Conservation (phyloP, 176 grass and related monocot genomes). For the Miscanthus lutarioriparius region DNA sequence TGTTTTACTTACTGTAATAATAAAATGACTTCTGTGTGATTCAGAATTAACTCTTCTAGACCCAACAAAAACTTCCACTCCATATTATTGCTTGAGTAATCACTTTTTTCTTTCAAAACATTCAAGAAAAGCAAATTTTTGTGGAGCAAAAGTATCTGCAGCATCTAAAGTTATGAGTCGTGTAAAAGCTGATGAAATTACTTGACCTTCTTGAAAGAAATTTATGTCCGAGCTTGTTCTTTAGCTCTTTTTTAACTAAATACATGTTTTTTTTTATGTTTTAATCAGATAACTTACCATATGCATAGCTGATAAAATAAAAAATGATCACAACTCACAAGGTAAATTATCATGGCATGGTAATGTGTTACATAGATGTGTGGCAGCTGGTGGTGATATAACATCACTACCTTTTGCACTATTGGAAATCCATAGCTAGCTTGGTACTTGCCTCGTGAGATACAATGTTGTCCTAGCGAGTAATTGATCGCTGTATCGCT, state of each 20-base stretch:
- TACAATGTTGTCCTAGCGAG: conserved; percentile 1
- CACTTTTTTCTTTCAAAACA: not conserved
- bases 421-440: not conserved
- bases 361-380: not conserved
- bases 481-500: not conserved
- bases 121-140: not conserved
- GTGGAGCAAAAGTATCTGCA: not conserved
- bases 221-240: not conserved
- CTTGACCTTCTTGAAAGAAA: conserved; percentile 13
- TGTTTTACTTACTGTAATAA: not conserved
- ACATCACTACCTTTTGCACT: conserved; percentile 11
- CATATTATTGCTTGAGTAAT: not conserved
- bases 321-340: not conserved
- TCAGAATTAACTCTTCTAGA: not conserved
- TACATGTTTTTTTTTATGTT: not conserved
- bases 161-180: not conserved
- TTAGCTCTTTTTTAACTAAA: not conserved
- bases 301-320: not conserved
- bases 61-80: not conserved
- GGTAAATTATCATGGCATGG: not conserved
- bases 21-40: not conserved
- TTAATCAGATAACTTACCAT: not conserved
- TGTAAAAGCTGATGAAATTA: not conserved
- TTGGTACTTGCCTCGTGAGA: not conserved
- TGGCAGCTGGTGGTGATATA: not conserved